Evolutionary conservation across 495 filamentous ascomycete genomes (phyloP).

Genomic region (Daldinia childiae): DNA sequence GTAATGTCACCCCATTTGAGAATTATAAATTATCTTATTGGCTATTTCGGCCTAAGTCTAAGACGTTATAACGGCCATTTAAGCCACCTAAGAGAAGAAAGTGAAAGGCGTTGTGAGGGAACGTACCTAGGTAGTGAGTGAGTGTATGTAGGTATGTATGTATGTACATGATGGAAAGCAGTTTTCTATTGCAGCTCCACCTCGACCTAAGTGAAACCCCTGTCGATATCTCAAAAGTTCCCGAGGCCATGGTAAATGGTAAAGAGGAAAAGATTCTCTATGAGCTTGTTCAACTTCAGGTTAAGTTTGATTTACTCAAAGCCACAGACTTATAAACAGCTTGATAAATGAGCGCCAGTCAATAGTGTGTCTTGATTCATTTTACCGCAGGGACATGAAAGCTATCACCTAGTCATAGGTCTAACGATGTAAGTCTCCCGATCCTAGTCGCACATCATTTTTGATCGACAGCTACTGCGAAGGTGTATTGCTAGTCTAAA

Average conservation of each 20-base stretch:
- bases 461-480: slow-evolving; percentile 39
- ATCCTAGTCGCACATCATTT: slow-evolving; percentile 44
- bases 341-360: slow-evolving; percentile 16
- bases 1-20: slow-evolving; percentile 3
- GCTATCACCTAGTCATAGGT: slow-evolving; percentile 20
- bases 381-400: slow-evolving; percentile 20
- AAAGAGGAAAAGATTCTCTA: slow-evolving; percentile 12
- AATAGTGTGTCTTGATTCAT: slow-evolving; percentile 6
- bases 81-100: slow-evolving; percentile 4
- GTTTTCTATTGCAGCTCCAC: slow-evolving; percentile 20
- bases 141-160: no score
- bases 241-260: slow-evolving; percentile 14
- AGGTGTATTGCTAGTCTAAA: slow-evolving; percentile 20
- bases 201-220: slow-evolving; percentile 1
- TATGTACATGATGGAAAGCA: slow-evolving; percentile 1
- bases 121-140: neutral
- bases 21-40: neutral
- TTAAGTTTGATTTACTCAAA: slow-evolving; percentile 34
- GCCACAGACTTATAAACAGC: slow-evolving; percentile 1
- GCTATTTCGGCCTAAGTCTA: slow-evolving; percentile 4
- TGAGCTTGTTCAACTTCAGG: slow-evolving; percentile 30
- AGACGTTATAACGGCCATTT: neutral
- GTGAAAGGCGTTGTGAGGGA: slow-evolving; percentile 1
- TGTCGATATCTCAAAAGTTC: slow-evolving; percentile 24
- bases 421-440: slow-evolving; percentile 8